Evolutionary conservation across 306 rosid species (phyloP).

Genomic region (Cicer judaicum): DNA sequence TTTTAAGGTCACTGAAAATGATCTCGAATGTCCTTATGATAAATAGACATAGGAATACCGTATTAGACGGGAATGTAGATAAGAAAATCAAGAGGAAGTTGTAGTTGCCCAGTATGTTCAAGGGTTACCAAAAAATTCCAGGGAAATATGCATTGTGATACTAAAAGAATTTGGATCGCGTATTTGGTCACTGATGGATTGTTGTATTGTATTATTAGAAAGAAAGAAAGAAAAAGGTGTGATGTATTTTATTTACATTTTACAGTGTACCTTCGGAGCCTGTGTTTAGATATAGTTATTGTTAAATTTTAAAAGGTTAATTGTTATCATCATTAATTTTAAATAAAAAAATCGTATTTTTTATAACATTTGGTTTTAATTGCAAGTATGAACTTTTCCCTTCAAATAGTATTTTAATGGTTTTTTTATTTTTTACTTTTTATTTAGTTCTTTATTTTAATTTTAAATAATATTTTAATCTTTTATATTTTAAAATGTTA

Average conservation of each 20-base stretch:
- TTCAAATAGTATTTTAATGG: too few relatives aligned
- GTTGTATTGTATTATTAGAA: not conserved
- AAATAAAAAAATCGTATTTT: too few relatives aligned
- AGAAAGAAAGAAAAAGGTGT: not conserved
- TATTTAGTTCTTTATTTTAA: too few relatives aligned
- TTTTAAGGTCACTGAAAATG: constrained; percentile 62
- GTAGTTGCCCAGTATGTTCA: constrained; percentile 29
- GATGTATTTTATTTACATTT: not conserved
- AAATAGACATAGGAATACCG: constrained; percentile 49
- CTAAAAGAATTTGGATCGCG: constrained; percentile 13
- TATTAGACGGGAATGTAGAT: constrained; percentile 64
- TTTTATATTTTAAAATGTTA: too few relatives aligned
- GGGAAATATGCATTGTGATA: not conserved
- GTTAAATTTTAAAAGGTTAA: too few relatives aligned
- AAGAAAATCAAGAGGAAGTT: constrained; percentile 44
- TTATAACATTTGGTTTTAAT: too few relatives aligned
- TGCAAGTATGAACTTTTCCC: too few relatives aligned
- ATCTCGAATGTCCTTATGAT: constrained; percentile 58
- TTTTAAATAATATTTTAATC: too few relatives aligned
- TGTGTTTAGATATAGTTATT: too few relatives aligned
- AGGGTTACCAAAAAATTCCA: not conserved
- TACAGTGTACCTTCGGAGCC: not conserved
- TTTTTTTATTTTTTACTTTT: too few relatives aligned
- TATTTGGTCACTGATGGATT: not conserved
- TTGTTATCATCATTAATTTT: too few relatives aligned